Percentiles rank a stretch among this genome's conserved stretches.
These are phyloP conservation scores for Mucor circinelloides DNA, from an alignment of 371 early-diverging fungal species.

Conservation along the genomic window DNA sequence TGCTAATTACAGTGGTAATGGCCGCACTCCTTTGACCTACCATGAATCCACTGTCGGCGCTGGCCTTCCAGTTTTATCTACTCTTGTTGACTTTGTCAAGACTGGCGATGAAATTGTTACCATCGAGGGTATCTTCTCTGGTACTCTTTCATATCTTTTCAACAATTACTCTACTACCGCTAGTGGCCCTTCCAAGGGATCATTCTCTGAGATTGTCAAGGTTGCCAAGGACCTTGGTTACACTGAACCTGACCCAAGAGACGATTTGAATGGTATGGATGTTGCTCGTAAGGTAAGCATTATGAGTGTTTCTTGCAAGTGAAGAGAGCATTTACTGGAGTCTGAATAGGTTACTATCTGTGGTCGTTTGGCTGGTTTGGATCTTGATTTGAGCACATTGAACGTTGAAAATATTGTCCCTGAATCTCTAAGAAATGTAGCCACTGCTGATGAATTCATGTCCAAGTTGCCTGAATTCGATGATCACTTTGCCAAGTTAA, in stretches of 20 bases:
- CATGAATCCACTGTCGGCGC: slow-evolving; percentile 98
- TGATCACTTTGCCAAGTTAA: slow-evolving; percentile 78
- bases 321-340: background rate
- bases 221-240: slow-evolving; percentile 93
- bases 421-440: slow-evolving; percentile 68
- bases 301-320: background rate
- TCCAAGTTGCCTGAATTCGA: slow-evolving; percentile 80
- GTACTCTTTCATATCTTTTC: slow-evolving; percentile 96
- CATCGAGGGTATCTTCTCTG: slow-evolving; percentile 97
- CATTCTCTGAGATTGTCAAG: slow-evolving; percentile 88
- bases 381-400: slow-evolving; percentile 75
- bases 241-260: slow-evolving; percentile 98
- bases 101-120: slow-evolving; percentile 91
- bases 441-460: slow-evolving; percentile 85
- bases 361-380: slow-evolving; percentile 87
- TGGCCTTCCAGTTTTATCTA: slow-evolving; percentile 92
- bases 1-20: slow-evolving; percentile 26
- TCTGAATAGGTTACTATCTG: slow-evolving; percentile 72
- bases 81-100: slow-evolving; percentile 84
- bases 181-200: slow-evolving; percentile 39
- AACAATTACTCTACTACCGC: slow-evolving; percentile 84
- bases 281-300: slow-evolving; percentile 65
- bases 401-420: slow-evolving; percentile 95
- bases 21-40: slow-evolving; percentile 61
- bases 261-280: slow-evolving; percentile 98